phyloP scores from a whole-genome alignment of 2,329 filamentous ascomycete genomes.

The Talaromyces funiculosus region DNA sequence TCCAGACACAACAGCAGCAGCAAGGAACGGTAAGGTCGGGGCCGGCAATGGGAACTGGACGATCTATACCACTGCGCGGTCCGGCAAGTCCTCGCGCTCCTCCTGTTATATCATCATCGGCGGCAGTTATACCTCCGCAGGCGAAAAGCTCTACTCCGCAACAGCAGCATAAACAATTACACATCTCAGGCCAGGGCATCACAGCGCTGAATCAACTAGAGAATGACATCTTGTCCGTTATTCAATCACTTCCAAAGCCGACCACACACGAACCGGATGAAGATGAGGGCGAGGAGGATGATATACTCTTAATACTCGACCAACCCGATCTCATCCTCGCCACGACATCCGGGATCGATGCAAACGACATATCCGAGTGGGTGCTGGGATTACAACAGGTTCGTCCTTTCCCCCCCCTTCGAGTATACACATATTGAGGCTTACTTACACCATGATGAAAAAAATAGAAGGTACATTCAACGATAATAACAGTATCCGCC shows the following conservation, averaged over 20 bases:
- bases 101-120: not conserved
- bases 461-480: constrained; percentile 49
- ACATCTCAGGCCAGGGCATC: constrained; percentile 22
- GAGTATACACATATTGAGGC: not conserved
- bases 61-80: constrained; percentile 24
- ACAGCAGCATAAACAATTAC: constrained; percentile 14
- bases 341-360: constrained; percentile 44
- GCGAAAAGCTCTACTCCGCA: constrained; percentile 14
- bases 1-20: not conserved
- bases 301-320: constrained; percentile 58
- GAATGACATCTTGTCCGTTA: constrained; percentile 29
- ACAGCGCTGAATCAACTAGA: constrained; percentile 31
- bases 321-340: constrained; percentile 62
- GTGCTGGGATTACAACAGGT: constrained; percentile 58
- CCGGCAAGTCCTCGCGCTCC: constrained; percentile 4
- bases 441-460: not conserved
- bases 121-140: not conserved
- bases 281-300: constrained; percentile 18
- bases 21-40: not conserved
- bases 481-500: constrained; percentile 63
- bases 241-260: constrained; percentile 25
- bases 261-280: not conserved
- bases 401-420: not conserved
- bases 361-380: constrained; percentile 48
- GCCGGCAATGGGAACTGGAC: constrained; percentile 12